Percentiles rank a stretch among this genome's conserved stretches.
These are phyloP conservation scores for Suhomyces xylopsoci DNA, from an alignment of 805 yeast genomes.

Conservation along the genomic window DNA sequence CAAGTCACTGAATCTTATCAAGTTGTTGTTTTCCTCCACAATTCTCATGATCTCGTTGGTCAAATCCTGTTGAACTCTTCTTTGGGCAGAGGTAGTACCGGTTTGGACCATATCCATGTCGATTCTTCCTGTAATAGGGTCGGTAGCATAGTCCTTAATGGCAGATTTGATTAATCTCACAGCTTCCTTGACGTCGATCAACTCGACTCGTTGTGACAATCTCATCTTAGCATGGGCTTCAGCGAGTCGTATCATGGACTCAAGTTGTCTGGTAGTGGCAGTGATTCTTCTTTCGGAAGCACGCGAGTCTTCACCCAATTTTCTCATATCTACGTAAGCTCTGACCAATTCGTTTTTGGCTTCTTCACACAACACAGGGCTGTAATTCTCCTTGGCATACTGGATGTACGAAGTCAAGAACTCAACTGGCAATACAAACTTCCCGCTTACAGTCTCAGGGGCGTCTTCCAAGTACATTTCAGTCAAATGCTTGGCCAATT, in stretches of 20 bases:
- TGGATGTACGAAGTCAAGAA: slow-evolving; percentile 85
- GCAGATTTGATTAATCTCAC: slow-evolving; percentile 91
- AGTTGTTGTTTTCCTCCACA: slow-evolving; percentile 45
- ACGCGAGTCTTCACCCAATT: slow-evolving; percentile 86
- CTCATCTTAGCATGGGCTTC: slow-evolving; percentile 99
- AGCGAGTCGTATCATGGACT: slow-evolving; percentile 88
- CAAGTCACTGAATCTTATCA: slow-evolving; percentile 58
- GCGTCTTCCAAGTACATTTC: slow-evolving; percentile 86
- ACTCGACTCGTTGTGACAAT: slow-evolving; percentile 64
- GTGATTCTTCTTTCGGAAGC: slow-evolving; percentile 88
- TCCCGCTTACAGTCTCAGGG: slow-evolving; percentile 66
- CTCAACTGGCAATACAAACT: slow-evolving; percentile 79
- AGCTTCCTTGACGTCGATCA: slow-evolving; percentile 86
- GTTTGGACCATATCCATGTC: slow-evolving; percentile 98
- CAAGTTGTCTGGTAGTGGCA: slow-evolving; percentile 96
- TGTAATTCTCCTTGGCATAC: slow-evolving; percentile 82
- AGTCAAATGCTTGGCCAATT: slow-evolving; percentile 86
- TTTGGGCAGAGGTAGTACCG: slow-evolving; percentile 85
- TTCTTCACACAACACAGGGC: slow-evolving; percentile 75
- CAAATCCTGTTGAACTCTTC: slow-evolving; percentile 72
- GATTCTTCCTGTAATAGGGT: slow-evolving; percentile 92
- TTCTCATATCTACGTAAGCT: slow-evolving; percentile 90
- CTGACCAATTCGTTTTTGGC: slow-evolving; percentile 85
- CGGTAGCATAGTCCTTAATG: slow-evolving; percentile 96
- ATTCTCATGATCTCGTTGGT: slow-evolving; percentile 56